Conservation (phyloP, 164 flowering plant genomes). For the Pachysandra terminalis region DNA sequence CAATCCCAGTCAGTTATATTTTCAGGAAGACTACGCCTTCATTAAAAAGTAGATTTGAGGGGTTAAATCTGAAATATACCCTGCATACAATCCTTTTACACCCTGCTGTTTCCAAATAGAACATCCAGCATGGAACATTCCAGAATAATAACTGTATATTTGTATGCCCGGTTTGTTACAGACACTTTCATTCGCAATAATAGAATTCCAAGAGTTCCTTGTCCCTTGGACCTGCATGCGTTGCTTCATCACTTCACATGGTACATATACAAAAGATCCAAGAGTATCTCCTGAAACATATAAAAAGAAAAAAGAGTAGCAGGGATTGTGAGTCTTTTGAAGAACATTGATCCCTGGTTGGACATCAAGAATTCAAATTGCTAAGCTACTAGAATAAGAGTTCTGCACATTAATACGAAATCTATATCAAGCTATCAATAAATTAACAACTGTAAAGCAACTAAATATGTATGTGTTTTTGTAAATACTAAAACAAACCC, state of each 20-base stretch:
- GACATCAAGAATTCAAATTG: background rate
- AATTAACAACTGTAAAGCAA: no score
- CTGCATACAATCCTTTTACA: constrained; percentile 74
- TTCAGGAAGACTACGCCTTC: background rate
- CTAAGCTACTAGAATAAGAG: background rate
- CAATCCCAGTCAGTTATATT: background rate
- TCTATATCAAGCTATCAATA: no score
- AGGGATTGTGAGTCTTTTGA: background rate
- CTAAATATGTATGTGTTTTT: background rate
- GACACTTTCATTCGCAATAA: constrained; percentile 28
- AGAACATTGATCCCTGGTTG: background rate
- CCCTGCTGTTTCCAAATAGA: constrained; percentile 89
- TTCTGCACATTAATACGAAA: no score
- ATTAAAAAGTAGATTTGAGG: background rate
- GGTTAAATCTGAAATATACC: constrained; percentile 38
- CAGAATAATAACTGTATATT: constrained; percentile 72
- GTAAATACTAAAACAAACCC: no score
- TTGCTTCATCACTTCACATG: constrained; percentile 96
- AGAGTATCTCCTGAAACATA: constrained; percentile 81
- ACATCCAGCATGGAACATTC: constrained; percentile 85
- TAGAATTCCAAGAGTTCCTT: constrained; percentile 57
- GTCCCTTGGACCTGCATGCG: constrained; percentile 99
- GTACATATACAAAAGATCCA: constrained; percentile 90
- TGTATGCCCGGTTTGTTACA: constrained; percentile 37
- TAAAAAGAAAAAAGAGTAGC: constrained; percentile 6